A percentile compares a stretch with the other conserved stretches of the same genome.
Evolutionary conservation across 139 green algal genomes (phyloP).

Genomic region (Deuterostichococcus epilithicus): DNA sequence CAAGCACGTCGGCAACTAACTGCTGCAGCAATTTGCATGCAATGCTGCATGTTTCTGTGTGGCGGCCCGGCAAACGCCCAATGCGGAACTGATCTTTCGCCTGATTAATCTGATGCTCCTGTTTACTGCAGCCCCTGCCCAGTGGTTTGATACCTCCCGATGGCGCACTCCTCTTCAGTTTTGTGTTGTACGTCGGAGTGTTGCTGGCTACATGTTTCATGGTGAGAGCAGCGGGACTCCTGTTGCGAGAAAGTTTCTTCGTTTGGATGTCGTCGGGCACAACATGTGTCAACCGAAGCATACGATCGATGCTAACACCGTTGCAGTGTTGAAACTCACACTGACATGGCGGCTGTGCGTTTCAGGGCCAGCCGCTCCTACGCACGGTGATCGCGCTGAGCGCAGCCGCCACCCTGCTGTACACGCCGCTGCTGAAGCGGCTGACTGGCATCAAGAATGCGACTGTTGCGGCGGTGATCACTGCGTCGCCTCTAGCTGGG

Average conservation of each 20-base stretch:
- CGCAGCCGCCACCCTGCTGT: constrained; percentile 50
- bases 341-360: too few species aligned
- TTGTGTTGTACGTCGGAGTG: constrained; percentile 36
- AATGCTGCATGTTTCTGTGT: background rate
- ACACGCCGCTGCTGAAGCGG: constrained; percentile 64
- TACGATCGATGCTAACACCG: too few species aligned
- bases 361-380: constrained; percentile 34
- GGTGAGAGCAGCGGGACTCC: too few species aligned
- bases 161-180: constrained; percentile 47
- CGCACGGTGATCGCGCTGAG: constrained; percentile 44
- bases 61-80: too few species aligned
- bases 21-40: background rate
- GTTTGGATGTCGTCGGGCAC: background rate
- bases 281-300: too few species aligned
- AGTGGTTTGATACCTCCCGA: constrained; percentile 48
- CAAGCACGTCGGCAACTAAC: too few species aligned
- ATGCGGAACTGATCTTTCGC: background rate
- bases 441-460: constrained; percentile 61
- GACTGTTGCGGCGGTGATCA: constrained; percentile 56
- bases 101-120: background rate
- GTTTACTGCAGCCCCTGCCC: constrained; percentile 21
- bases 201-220: constrained; percentile 44
- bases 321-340: too few species aligned
- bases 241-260: background rate
- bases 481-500: constrained; percentile 42